Evolutionary conservation across 2,329 filamentous ascomycete species (phyloP).

Genomic region (Phaeosphaeriaceae sp.): DNA sequence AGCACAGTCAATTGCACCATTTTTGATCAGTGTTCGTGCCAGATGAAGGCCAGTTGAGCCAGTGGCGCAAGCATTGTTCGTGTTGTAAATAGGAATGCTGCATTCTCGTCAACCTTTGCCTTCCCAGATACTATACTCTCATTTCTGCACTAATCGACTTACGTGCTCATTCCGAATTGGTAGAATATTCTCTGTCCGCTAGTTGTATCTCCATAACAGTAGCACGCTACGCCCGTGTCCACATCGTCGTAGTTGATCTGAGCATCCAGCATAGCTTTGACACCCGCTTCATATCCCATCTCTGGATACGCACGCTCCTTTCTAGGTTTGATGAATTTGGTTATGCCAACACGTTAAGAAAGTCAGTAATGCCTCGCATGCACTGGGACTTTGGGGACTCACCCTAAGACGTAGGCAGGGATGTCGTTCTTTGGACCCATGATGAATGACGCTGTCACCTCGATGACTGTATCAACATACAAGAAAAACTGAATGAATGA

Average conservation of each 20-base stretch:
- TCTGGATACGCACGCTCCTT: conserved; percentile 93
- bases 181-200: conserved; percentile 96
- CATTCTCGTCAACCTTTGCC: conserved; percentile 37
- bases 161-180: conserved; percentile 89
- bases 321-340: conserved; percentile 96
- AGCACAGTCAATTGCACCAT: conserved; percentile 84
- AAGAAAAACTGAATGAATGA: background rate
- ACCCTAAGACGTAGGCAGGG: conserved; percentile 81
- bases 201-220: conserved; percentile 94
- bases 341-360: conserved; percentile 77
- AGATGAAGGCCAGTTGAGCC: conserved; percentile 87
- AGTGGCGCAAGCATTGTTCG: conserved; percentile 97
- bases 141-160: conserved; percentile 4
- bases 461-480: background rate
- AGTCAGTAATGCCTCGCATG: too few relatives aligned
- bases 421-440: conserved; percentile 38
- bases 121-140: background rate
- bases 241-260: conserved; percentile 96
- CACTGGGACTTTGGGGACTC: too few relatives aligned
- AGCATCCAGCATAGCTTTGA: conserved; percentile 82
- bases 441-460: conserved; percentile 2
- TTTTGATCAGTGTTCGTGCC: conserved; percentile 77
- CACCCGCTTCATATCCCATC: conserved; percentile 87
- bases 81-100: conserved; percentile 90
- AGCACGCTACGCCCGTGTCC: conserved; percentile 90